These are phyloP conservation scores for Arthrobotrys megalospora DNA, from an alignment of 2,329 filamentous ascomycete genomes.

Conservation along the genomic window DNA sequence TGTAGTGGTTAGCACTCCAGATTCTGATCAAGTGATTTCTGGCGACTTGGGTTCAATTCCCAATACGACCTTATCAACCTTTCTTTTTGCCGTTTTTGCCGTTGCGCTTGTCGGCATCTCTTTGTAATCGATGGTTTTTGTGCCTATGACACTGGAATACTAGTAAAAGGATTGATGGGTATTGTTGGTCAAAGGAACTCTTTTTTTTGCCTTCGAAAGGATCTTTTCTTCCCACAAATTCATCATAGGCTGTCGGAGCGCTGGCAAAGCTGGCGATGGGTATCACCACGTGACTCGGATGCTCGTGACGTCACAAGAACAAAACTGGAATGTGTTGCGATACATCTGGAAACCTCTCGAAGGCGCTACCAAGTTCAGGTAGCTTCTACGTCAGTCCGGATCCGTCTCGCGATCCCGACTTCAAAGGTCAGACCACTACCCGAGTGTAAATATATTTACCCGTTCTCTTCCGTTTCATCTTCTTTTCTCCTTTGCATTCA, in stretches of 20 bases:
- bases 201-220: not conserved
- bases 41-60: conserved; percentile 62
- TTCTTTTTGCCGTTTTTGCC: conserved; percentile 38
- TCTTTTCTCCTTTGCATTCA: conserved; percentile 27
- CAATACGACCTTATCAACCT: conserved; percentile 58
- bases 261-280: conserved; percentile 11
- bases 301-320: conserved; percentile 47
- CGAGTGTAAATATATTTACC: conserved; percentile 43
- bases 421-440: conserved; percentile 44
- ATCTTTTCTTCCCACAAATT: not conserved
- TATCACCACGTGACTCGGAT: conserved; percentile 24
- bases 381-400: conserved; percentile 58
- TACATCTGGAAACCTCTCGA: conserved; percentile 53
- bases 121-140: not conserved
- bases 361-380: conserved; percentile 41
- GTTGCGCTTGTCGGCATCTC: not conserved
- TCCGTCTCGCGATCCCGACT: conserved; percentile 42
- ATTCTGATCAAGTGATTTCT: conserved; percentile 58
- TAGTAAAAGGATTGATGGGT: not conserved
- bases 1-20: conserved; percentile 62
- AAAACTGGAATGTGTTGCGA: conserved; percentile 47
- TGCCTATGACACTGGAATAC: not conserved
- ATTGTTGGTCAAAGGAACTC: not conserved
- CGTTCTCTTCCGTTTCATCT: conserved; percentile 12
- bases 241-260: not conserved